Evolutionary conservation across 805 yeast species (phyloP).

Genomic region (Teunomyces cretensis): DNA sequence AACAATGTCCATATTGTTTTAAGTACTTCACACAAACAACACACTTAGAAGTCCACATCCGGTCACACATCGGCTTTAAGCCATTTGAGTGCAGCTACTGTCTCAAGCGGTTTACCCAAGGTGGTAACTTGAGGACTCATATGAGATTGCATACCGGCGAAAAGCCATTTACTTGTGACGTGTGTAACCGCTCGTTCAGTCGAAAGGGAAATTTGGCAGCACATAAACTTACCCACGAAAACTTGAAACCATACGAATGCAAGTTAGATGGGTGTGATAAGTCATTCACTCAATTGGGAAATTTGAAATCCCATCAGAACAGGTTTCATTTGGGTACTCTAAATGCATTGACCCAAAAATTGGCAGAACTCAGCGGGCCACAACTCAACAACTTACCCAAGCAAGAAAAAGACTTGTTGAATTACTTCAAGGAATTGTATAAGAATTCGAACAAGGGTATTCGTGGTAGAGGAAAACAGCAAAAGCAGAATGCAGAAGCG

Average conservation of each 20-base stretch:
- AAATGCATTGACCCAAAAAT: constrained; percentile 59
- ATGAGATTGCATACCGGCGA: constrained; percentile 87
- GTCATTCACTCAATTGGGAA: constrained; percentile 88
- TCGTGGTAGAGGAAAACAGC: constrained; percentile 76
- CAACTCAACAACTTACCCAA: constrained; percentile 49
- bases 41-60: constrained; percentile 83
- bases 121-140: constrained; percentile 87
- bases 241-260: constrained; percentile 76
- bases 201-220: constrained; percentile 92
- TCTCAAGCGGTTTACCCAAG: constrained; percentile 82
- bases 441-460: constrained; percentile 90
- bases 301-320: constrained; percentile 91
- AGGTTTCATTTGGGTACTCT: constrained; percentile 77
- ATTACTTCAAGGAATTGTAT: constrained; percentile 78
- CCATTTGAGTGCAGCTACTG: constrained; percentile 81
- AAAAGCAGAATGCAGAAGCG: not conserved
- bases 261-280: constrained; percentile 79
- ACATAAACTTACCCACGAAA: constrained; percentile 78
- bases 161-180: constrained; percentile 79
- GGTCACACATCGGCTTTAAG: constrained; percentile 84
- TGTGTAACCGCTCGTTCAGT: constrained; percentile 76
- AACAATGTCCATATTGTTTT: constrained; percentile 74
- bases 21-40: constrained; percentile 87
- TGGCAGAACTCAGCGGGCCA: constrained; percentile 60
- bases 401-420: constrained; percentile 66